Evolutionary conservation across 176 grass and related monocot genomes (phyloP), one percentile per base, ranked within the genome.

Genomic region (Dendrocalamus sinicus): DNA sequence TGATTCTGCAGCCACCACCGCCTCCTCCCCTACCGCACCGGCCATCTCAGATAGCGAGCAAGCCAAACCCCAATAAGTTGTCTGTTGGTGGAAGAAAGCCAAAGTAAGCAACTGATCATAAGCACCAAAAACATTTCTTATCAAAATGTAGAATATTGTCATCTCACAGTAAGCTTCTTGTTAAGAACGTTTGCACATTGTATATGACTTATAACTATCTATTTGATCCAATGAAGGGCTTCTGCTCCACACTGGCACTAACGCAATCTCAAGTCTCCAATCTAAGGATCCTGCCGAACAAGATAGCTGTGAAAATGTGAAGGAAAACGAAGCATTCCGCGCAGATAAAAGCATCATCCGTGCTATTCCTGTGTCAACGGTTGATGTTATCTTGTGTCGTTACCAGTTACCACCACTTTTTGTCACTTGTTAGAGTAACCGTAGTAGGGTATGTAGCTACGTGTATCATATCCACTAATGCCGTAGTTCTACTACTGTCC

Each of bases 11-110:
- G 77, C 82, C 91, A 72, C 85, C 93, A 6, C 78, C 78, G 65
- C 75, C 93, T n/a, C 79, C 85, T 64, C 70, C 67, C 8, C 84
- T 70, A 45, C 84, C 54, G 0, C 7, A 46, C 26, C 54, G 63
- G 26, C 26, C 55, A 60, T 86, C 72, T 48, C 68, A 40, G 74
- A 41, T 60, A 12, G 82, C 57, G 40, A 92, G 72, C 67, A 96
- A 86, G 75, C 45, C 54, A 67, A 78, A 81, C 30, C 53, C 72
- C 35, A 90, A 68, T 69, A 90, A 72, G 57, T 72, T 55, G 20
- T 82, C 92, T 60, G 83, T 76, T 70, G 79, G 78, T 77, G 84
- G 79, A 70, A 94, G 92, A 84, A 94, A 92, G 74, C 79, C 87
- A n/a, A 99, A 92, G 97, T 99, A 91, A 79, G 78, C 7, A 70